Evolutionary conservation across 2,329 filamentous ascomycete species (phyloP).

Genomic region (Trichophyton schoenleinii): DNA sequence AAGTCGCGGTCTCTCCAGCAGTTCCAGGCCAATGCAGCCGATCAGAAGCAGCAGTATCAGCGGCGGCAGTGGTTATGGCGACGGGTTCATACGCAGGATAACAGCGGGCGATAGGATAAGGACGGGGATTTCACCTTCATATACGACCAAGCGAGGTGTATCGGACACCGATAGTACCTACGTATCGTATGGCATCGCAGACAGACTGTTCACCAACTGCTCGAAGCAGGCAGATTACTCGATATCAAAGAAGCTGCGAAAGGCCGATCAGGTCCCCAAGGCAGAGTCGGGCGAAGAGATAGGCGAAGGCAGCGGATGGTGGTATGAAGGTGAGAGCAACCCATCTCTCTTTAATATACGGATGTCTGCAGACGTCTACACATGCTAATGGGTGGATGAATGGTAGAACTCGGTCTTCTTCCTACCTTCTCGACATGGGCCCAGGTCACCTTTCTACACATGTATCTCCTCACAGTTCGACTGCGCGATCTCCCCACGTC

Average conservation of each 20-base stretch:
- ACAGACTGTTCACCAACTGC: conserved; percentile 66
- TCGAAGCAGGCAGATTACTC: conserved; percentile 61
- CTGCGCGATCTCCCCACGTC: conserved; percentile 61
- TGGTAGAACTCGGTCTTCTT: conserved; percentile 58
- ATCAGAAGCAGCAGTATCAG: no score
- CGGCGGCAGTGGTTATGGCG: neutral
- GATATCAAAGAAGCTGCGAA: conserved; percentile 57
- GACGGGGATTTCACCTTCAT: no score
- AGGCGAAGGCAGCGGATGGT: conserved; percentile 60
- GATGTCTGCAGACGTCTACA: neutral
- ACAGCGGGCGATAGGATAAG: no score
- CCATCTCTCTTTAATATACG: neutral
- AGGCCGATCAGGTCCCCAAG: conserved; percentile 50
- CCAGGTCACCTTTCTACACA: conserved; percentile 89
- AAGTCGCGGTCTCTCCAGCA: neutral
- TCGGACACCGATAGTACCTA: conserved; percentile 47
- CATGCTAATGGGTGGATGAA: neutral
- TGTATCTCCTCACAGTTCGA: conserved; percentile 79
- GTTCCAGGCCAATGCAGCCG: no score
- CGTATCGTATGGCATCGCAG: conserved; percentile 64
- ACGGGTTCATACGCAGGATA: no score
- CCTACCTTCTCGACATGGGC: conserved; percentile 94
- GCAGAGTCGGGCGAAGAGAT: conserved; percentile 72
- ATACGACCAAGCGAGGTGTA: neutral
- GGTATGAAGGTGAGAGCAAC: conserved; percentile 57